Evolutionary conservation across 495 filamentous ascomycete genomes (phyloP).

Genomic region (Talaromyces trachyspermus): DNA sequence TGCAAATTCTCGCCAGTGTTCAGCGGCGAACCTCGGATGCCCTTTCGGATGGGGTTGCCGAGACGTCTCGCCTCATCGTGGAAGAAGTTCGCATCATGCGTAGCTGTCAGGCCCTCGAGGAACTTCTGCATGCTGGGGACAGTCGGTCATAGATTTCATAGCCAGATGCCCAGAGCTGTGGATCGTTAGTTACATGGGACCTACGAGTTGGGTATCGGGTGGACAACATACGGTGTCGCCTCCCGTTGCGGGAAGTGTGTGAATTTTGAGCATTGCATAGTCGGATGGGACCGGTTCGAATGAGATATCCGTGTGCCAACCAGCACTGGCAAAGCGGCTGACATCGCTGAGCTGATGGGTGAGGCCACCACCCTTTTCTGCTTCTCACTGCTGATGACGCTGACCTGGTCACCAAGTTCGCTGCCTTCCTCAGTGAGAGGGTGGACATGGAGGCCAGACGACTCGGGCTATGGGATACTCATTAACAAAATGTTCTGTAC

Average conservation of each 20-base stretch:
- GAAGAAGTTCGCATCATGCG: conserved; percentile 51
- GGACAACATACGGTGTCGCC: conserved; percentile 43
- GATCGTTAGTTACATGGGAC: conserved; percentile 48
- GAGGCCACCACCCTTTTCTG: conserved; percentile 29
- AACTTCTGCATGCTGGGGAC: conserved; percentile 54
- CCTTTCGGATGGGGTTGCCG: conserved; percentile 20
- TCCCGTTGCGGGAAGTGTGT: conserved; percentile 58
- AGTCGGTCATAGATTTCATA: conserved; percentile 77
- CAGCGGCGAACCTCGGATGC: conserved; percentile 43
- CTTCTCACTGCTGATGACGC: conserved; percentile 32
- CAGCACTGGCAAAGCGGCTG: conserved; percentile 27
- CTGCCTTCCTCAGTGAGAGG: conserved; percentile 43
- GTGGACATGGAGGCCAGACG: conserved; percentile 58
- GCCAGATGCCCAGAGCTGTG: conserved; percentile 63
- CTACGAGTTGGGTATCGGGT: no score
- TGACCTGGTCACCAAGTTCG: conserved; percentile 31
- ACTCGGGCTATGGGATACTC: conserved; percentile 39
- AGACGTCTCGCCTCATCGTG: conserved; percentile 24
- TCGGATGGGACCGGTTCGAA: conserved; percentile 66
- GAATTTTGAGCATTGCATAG: conserved; percentile 56
- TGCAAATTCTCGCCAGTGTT: conserved; percentile 57
- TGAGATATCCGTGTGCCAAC: conserved; percentile 67
- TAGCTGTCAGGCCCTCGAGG: conserved; percentile 61
- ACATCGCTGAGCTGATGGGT: conserved; percentile 29
- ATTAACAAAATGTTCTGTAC: conserved; percentile 40